These are phyloP conservation scores for Phlebiopsis flavidoalba DNA, from an alignment of 768 basidiomycete genomes.

Conservation along the genomic window DNA sequence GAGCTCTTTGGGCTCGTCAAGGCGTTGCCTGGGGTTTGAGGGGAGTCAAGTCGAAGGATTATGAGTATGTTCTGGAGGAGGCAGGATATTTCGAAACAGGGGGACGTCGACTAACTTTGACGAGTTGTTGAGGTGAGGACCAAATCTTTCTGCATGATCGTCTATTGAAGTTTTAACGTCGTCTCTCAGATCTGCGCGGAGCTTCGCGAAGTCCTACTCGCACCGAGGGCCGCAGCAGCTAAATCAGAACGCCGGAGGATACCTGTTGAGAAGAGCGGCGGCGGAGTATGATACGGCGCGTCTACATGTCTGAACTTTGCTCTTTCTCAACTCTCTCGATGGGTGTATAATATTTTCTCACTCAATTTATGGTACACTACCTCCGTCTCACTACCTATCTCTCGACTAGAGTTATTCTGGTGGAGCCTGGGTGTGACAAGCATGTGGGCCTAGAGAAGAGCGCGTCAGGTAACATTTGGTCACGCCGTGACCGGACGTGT, in stretches of 20 bases:
- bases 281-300: constrained; percentile 33
- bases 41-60: constrained; percentile 54
- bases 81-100: constrained; percentile 58
- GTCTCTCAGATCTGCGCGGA: constrained; percentile 60
- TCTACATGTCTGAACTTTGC: background rate
- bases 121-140: constrained; percentile 75
- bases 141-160: no score
- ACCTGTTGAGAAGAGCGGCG: constrained; percentile 51
- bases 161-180: no score
- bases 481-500: background rate
- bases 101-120: constrained; percentile 70
- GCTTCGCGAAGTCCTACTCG: constrained; percentile 60
- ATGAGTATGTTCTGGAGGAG: constrained; percentile 70
- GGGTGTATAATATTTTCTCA: background rate
- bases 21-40: constrained; percentile 47
- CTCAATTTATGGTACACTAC: background rate
- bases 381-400: background rate
- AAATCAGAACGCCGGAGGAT: constrained; percentile 39
- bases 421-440: background rate
- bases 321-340: background rate
- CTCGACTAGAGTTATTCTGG: background rate
- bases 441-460: no score
- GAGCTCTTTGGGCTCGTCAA: constrained; percentile 29
- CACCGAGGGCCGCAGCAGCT: constrained; percentile 26
- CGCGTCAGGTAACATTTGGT: background rate